Evolutionary conservation across 306 rosid genomes (phyloP).

Genomic region (Vicia sativa): DNA sequence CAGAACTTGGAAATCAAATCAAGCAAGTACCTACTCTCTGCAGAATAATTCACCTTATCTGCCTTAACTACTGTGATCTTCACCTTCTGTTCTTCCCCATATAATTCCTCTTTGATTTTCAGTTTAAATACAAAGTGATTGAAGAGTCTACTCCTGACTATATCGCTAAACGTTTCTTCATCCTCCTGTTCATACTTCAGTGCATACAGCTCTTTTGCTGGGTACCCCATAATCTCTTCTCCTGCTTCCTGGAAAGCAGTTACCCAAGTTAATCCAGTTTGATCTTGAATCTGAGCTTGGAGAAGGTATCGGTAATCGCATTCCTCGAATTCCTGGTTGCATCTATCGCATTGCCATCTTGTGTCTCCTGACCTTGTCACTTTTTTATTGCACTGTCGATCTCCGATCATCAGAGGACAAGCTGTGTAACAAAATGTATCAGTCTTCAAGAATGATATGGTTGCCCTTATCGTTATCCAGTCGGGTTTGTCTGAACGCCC

Average conservation of each 20-base stretch:
- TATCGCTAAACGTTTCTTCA: slow-evolving; percentile 62
- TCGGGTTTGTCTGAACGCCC: slow-evolving; percentile 96
- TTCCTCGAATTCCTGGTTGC: slow-evolving; percentile 90
- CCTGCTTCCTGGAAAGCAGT: slow-evolving; percentile 96
- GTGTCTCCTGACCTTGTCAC: slow-evolving; percentile 66
- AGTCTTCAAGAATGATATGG: slow-evolving; percentile 83
- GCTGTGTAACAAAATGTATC: slow-evolving; percentile 93
- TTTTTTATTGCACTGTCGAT: slow-evolving; percentile 89
- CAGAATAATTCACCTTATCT: slow-evolving; percentile 69
- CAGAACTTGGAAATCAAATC: slow-evolving; percentile 60
- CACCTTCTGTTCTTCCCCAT: slow-evolving; percentile 88
- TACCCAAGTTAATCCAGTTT: slow-evolving; percentile 90
- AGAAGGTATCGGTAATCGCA: slow-evolving; percentile 97
- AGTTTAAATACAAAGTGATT: slow-evolving; percentile 71
- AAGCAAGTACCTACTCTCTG: slow-evolving; percentile 72
- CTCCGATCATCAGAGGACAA: slow-evolving; percentile 93
- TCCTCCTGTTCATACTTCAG: slow-evolving; percentile 80
- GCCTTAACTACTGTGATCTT: slow-evolving; percentile 88
- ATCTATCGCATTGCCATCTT: slow-evolving; percentile 87
- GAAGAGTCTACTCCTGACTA: slow-evolving; percentile 69
- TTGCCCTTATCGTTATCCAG: slow-evolving; percentile 84
- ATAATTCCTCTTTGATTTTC: slow-evolving; percentile 85
- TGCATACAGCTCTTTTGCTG: slow-evolving; percentile 78
- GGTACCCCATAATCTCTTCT: slow-evolving; percentile 79
- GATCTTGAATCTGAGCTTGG: slow-evolving; percentile 91